These are phyloP conservation scores for Plasmodium malariae DNA, from an alignment of 169 alveolate species.

Conservation along the genomic window DNA sequence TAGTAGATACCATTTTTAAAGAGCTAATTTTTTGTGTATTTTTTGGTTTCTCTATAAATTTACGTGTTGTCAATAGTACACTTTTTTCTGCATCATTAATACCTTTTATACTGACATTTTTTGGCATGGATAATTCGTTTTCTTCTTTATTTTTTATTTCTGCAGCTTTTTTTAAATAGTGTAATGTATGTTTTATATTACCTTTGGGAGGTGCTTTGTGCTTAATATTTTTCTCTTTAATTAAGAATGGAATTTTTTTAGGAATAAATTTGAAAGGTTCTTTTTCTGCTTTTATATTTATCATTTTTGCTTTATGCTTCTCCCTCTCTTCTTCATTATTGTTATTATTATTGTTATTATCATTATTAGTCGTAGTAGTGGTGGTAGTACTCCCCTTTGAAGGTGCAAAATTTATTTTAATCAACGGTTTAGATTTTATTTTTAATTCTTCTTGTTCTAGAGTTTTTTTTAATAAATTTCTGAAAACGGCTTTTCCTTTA, in stretches of 20 bases:
- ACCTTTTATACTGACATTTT: not conserved
- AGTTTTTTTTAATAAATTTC: conserved; percentile 40
- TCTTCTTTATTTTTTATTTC: conserved; percentile 37
- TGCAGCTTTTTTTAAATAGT: conserved; percentile 27
- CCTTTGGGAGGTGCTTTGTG: conserved; percentile 65
- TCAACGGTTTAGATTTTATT: conserved; percentile 22
- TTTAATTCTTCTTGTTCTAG: conserved; percentile 4
- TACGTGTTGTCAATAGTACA: not conserved
- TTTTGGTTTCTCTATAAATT: conserved; percentile 34
- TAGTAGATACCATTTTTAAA: conserved; percentile 24
- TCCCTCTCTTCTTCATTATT: conserved; percentile 28
- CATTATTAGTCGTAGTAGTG: too few species aligned
- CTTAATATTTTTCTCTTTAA: conserved; percentile 44
- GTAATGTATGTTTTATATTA: conserved; percentile 46
- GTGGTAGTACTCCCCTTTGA: conserved; percentile 14
- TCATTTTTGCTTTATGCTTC: not conserved
- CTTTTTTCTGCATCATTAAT: not conserved
- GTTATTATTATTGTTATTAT: too few species aligned
- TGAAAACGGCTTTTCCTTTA: conserved; percentile 42
- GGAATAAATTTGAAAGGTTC: conserved; percentile 14
- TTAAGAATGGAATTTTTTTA: conserved; percentile 37
- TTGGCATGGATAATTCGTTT: not conserved
- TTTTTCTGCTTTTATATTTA: conserved; percentile 12
- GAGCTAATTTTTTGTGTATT: conserved; percentile 19
- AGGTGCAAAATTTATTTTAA: conserved; percentile 42